Conservation (phyloP, 192 early-diverging fungal species). For the Linnemannia schmuckeri region DNA sequence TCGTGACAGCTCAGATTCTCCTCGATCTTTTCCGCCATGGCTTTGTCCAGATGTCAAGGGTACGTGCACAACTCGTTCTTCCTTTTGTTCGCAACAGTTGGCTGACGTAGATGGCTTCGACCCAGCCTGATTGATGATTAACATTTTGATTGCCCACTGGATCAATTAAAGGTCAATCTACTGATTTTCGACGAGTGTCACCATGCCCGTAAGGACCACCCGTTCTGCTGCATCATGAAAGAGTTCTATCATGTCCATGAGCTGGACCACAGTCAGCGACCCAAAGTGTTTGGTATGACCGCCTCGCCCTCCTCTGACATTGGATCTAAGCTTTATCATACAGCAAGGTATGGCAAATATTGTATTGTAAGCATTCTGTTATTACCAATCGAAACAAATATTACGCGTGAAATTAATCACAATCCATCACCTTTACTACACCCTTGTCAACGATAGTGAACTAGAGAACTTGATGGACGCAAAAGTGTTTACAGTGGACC, state of each 20-base stretch:
- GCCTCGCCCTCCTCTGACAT: slow-evolving; percentile 82
- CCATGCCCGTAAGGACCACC: slow-evolving; percentile 83
- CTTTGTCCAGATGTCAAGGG: slow-evolving; percentile 70
- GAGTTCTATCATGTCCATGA: slow-evolving; percentile 76
- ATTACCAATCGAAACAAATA: too few relatives aligned
- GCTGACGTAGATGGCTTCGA: neutral
- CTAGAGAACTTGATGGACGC: slow-evolving; percentile 70
- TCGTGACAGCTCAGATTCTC: slow-evolving; percentile 91
- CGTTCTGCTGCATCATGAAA: slow-evolving; percentile 85
- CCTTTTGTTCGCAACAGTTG: neutral
- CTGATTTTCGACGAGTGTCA: slow-evolving; percentile 98
- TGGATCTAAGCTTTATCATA: slow-evolving; percentile 25
- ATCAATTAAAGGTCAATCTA: slow-evolving; percentile 71
- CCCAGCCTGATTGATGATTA: neutral
- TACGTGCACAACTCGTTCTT: slow-evolving; percentile 24
- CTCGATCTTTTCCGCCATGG: slow-evolving; percentile 82
- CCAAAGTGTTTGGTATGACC: slow-evolving; percentile 93
- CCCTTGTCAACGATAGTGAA: slow-evolving; percentile 33
- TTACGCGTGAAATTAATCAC: neutral
- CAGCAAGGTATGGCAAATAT: slow-evolving; percentile 35
- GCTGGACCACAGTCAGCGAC: slow-evolving; percentile 62
- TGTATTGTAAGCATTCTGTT: neutral
- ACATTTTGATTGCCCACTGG: neutral
- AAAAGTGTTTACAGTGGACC: slow-evolving; percentile 69
- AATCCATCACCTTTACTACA: neutral